These are phyloP conservation scores for Spinacia oleracea DNA, from an alignment of 179 eudicot genomes.

Conservation along the genomic window DNA sequence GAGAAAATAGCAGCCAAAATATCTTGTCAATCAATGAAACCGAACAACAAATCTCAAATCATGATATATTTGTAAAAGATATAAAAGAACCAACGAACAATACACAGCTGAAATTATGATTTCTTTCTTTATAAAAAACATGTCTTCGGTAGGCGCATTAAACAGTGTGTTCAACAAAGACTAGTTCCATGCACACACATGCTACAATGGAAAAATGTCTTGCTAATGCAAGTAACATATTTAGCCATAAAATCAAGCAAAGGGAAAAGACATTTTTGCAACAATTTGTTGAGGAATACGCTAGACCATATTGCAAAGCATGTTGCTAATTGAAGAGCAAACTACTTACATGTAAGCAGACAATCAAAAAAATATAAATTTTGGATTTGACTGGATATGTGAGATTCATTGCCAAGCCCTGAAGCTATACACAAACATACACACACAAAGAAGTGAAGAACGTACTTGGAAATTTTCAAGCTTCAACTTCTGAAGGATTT, in stretches of 20 bases:
- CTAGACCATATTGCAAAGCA: neutral
- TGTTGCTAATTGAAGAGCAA: neutral
- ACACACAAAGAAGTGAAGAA: constrained; percentile 11
- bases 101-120: neutral
- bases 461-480: constrained; percentile 90
- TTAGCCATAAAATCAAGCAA: neutral
- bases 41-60: neutral
- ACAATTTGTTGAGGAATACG: neutral
- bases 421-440: neutral
- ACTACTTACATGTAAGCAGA: no score
- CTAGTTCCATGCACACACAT: no score
- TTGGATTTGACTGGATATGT: neutral
- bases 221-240: neutral
- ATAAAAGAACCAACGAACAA: neutral
- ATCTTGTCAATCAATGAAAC: no score
- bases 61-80: neutral
- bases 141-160: neutral
- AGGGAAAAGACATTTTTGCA: no score
- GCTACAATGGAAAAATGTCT: neutral
- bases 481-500: constrained; percentile 72
- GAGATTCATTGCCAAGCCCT: neutral
- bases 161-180: neutral
- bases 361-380: neutral
- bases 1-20: neutral
- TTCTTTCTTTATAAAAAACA: neutral